Conservation (phyloP, 2,329 filamentous ascomycete species). For the Ophiobolus disseminans region DNA sequence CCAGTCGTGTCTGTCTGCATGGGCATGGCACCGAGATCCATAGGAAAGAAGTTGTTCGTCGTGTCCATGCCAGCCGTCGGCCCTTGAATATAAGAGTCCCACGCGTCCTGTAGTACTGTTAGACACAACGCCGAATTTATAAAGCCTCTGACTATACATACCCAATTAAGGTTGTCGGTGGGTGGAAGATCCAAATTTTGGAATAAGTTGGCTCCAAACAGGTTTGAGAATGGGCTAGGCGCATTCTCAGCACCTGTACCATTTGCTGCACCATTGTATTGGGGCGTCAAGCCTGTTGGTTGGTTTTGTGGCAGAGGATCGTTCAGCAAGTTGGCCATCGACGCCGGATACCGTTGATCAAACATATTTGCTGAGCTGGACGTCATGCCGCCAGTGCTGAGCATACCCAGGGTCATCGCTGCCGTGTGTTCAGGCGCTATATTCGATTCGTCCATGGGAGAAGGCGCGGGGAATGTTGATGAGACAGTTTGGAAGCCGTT, state of each 20-base stretch:
- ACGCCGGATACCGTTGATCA: conserved; percentile 48
- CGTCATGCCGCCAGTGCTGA: conserved; percentile 68
- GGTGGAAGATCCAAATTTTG: conserved; percentile 63
- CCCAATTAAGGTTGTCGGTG: conserved; percentile 65
- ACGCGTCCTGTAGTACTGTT: conserved; percentile 58
- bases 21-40: conserved; percentile 48
- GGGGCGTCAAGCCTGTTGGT: conserved; percentile 42
- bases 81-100: conserved; percentile 73
- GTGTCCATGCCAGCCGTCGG: conserved; percentile 51
- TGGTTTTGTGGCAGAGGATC: conserved; percentile 43
- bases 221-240: conserved; percentile 62
- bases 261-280: conserved; percentile 42
- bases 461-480: conserved; percentile 36
- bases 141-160: conserved; percentile 51
- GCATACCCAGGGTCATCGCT: conserved; percentile 73
- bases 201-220: conserved; percentile 59
- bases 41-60: conserved; percentile 53
- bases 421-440: conserved; percentile 67
- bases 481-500: conserved; percentile 41
- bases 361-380: conserved; percentile 56
- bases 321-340: conserved; percentile 49
- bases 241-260: conserved; percentile 46
- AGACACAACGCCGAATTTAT: conserved; percentile 5
- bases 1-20: conserved; percentile 38
- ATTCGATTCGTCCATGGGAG: conserved; percentile 61